These are phyloP conservation scores for Casuarina cunninghamiana DNA, from an alignment of 306 rosid genomes.

Conservation along the genomic window DNA sequence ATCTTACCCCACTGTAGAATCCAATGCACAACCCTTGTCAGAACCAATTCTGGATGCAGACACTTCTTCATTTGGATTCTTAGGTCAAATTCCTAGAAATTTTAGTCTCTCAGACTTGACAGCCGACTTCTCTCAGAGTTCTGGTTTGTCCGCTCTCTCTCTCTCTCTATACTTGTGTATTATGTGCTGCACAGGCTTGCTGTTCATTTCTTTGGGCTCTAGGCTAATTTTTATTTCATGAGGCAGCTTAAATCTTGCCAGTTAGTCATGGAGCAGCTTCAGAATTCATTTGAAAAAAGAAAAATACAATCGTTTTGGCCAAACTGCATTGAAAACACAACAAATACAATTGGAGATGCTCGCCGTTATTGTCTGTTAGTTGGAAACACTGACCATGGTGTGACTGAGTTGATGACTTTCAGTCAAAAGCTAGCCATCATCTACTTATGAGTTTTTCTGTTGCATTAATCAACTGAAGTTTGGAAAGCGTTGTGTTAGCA, in stretches of 20 bases:
- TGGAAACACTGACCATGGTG: neutral
- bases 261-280: neutral
- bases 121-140: conserved; percentile 73
- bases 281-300: neutral
- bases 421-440: neutral
- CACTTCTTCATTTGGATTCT: conserved; percentile 60
- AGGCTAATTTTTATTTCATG: neutral
- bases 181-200: neutral
- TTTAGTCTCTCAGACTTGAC: conserved; percentile 88
- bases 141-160: conserved; percentile 50
- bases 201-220: neutral
- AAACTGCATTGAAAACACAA: neutral
- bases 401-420: conserved; percentile 10
- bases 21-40: conserved; percentile 58
- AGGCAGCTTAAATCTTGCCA: neutral
- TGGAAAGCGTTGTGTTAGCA: neutral
- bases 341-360: neutral
- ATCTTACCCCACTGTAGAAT: conserved; percentile 51
- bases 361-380: neutral
- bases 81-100: conserved; percentile 75
- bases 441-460: conserved; percentile 2
- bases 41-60: conserved; percentile 61
- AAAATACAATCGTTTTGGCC: neutral
- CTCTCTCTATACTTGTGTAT: conserved; percentile 12
- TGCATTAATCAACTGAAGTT: conserved; percentile 8